These are phyloP conservation scores for Chlorella sorokiniana DNA, from an alignment of 139 green algal genomes.

Conservation along the genomic window DNA sequence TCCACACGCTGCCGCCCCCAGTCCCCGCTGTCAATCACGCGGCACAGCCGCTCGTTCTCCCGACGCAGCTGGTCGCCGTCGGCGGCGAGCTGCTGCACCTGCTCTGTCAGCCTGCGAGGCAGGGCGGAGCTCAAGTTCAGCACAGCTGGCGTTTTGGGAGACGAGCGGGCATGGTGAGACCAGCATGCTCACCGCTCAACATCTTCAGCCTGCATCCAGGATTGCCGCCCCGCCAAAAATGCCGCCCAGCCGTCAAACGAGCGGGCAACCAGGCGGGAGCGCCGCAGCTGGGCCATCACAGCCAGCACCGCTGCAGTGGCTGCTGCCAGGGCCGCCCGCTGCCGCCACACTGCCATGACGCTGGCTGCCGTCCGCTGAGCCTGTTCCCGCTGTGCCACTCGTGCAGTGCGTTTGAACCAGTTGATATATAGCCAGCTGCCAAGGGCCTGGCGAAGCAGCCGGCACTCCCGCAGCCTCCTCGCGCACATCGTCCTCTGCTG, in stretches of 20 bases:
- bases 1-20: conserved; percentile 75
- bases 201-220: not conserved
- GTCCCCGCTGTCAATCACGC: conserved; percentile 86
- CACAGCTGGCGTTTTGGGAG: not conserved
- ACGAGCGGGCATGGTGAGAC: not conserved
- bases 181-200: not conserved
- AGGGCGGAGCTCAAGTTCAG: not conserved
- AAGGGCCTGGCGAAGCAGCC: not conserved
- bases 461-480: not conserved
- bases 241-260: conserved; percentile 27
- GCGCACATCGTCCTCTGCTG: not conserved
- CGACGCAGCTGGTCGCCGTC: conserved; percentile 81
- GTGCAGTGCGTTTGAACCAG: not conserved
- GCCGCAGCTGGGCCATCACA: not conserved
- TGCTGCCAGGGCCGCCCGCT: not conserved
- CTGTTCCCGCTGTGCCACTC: not conserved
- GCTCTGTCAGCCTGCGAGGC: conserved; percentile 23
- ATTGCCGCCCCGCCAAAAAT: conserved; percentile 9
- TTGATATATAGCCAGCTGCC: conserved; percentile 23
- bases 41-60: conserved; percentile 86
- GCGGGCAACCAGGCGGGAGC: not conserved
- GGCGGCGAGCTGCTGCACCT: conserved; percentile 50
- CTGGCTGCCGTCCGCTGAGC: not conserved
- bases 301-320: not conserved
- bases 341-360: not conserved